Evolutionary conservation across 345 rosid species (phyloP).

Genomic region (Aurinia saxatilis): DNA sequence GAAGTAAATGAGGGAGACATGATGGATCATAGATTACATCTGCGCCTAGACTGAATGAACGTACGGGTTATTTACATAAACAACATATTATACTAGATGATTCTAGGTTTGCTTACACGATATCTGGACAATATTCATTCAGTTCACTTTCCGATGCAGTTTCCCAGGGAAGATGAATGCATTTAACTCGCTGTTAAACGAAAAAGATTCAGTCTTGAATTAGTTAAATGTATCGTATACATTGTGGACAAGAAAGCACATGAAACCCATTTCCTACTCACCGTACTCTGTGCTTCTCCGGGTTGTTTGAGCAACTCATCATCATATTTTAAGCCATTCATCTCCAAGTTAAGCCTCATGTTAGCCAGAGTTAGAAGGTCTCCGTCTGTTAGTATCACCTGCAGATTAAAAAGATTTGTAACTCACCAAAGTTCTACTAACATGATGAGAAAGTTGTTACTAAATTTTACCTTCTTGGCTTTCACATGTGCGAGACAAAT

Average conservation of each 20-base stretch:
- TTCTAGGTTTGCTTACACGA: slow-evolving; percentile 41
- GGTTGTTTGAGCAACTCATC: slow-evolving; percentile 16
- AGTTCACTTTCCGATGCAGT: slow-evolving; percentile 50
- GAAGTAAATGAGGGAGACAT: slow-evolving; percentile 66
- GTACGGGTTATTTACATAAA: background rate
- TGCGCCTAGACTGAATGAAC: slow-evolving; percentile 57
- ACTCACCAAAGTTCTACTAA: background rate
- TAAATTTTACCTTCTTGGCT: slow-evolving; percentile 53
- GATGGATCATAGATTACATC: slow-evolving; percentile 72
- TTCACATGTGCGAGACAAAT: slow-evolving; percentile 73
- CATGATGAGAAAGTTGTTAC: background rate
- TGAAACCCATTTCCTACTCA: slow-evolving; percentile 27
- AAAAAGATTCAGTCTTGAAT: background rate
- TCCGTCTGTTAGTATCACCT: slow-evolving; percentile 77
- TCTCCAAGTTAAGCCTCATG: slow-evolving; percentile 63
- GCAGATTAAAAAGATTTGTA: background rate
- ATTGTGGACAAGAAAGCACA: slow-evolving; percentile 6
- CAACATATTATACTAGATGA: background rate
- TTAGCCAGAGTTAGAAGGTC: slow-evolving; percentile 66
- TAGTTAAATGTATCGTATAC: background rate
- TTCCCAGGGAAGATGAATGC: slow-evolving; percentile 83
- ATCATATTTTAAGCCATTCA: slow-evolving; percentile 33
- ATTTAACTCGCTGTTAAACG: slow-evolving; percentile 40
- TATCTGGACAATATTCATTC: slow-evolving; percentile 42
- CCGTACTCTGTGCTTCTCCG: slow-evolving; percentile 29